These are phyloP conservation scores for Colletotrichum salicis DNA, from an alignment of 2,329 filamentous ascomycete genomes.

Conservation along the genomic window DNA sequence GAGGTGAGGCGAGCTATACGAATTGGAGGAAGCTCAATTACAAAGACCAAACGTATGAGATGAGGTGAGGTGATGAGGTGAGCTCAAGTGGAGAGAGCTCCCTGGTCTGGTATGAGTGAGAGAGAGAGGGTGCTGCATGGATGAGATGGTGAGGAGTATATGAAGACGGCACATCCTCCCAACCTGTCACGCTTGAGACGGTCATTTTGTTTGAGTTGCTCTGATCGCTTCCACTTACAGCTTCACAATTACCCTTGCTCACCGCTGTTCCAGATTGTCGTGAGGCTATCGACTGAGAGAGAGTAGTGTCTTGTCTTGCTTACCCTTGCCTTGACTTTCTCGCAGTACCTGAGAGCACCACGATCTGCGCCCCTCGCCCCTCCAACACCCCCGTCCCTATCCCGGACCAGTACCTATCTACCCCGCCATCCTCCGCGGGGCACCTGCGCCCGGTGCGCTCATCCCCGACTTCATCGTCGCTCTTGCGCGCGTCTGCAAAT, in stretches of 20 bases:
- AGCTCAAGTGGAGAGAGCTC: background rate
- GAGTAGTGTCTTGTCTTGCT: background rate
- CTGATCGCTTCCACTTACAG: background rate
- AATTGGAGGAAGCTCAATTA: background rate
- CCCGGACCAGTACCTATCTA: conserved; percentile 8
- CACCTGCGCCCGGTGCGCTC: conserved; percentile 17
- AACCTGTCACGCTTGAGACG: background rate
- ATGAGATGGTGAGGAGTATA: conserved; percentile 17
- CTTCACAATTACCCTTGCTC: background rate
- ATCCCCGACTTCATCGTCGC: conserved; percentile 17
- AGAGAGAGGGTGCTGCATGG: background rate
- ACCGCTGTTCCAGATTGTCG: background rate
- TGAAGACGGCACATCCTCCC: conserved; percentile 19
- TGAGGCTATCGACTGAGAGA: background rate
- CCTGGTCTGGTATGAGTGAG: background rate
- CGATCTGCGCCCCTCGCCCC: background rate
- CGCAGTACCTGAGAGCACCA: background rate
- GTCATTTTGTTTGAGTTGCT: background rate
- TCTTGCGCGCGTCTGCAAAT: background rate
- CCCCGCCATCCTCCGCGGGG: conserved; percentile 33
- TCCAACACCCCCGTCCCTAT: conserved; percentile 1
- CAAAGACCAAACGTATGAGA: background rate
- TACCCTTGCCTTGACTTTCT: background rate
- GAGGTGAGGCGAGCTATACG: conserved; percentile 3
- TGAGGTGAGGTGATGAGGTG: conserved; percentile 1